A percentile compares a stretch with the other conserved stretches of the same genome.
phyloP scores from a whole-genome alignment of 1,139 yeast genomes.

The Suhomyces bokatorum region DNA sequence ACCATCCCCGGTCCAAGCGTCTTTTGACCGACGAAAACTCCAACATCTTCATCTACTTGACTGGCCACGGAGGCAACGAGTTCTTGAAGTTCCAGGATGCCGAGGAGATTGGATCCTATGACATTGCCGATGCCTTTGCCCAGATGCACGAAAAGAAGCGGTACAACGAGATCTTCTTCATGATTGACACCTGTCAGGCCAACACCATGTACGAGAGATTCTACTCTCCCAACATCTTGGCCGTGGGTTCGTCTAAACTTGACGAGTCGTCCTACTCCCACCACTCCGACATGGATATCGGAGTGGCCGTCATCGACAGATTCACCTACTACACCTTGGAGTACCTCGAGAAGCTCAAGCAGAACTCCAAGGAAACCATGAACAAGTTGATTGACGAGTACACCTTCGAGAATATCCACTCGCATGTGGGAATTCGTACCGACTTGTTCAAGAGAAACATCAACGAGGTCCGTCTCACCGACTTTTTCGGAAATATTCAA shows the following conservation, averaged over 20 bases:
- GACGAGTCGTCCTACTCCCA: conserved; percentile 95
- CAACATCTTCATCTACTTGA: conserved; percentile 89
- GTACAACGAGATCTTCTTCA: conserved; percentile 91
- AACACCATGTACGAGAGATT: conserved; percentile 94
- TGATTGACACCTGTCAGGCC: conserved; percentile 99
- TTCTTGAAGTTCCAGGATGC: conserved; percentile 97
- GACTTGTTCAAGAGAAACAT: conserved; percentile 73
- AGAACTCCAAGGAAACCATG: conserved; percentile 71
- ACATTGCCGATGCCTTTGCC: conserved; percentile 94
- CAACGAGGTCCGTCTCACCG: conserved; percentile 76
- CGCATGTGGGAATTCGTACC: conserved; percentile 87
- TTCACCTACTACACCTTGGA: conserved; percentile 92
- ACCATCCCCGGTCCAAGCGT: conserved; percentile 90
- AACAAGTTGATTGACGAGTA: conserved; percentile 83
- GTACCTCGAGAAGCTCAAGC: conserved; percentile 77
- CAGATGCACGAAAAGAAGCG: conserved; percentile 96
- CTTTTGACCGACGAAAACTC: conserved; percentile 90
- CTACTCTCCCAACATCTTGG: conserved; percentile 88
- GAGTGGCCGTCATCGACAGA: conserved; percentile 96
- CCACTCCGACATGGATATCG: conserved; percentile 92
- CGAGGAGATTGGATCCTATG: conserved; percentile 93
- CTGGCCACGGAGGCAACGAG: conserved; percentile 99
- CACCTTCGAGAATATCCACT: conserved; percentile 82
- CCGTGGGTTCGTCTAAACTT: conserved; percentile 89
- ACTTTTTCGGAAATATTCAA: conserved; percentile 93